Percentiles rank a stretch among this genome's conserved stretches.
phyloP scores from a whole-genome alignment of 345 rosid genomes.

The Populus ilicifolia region DNA sequence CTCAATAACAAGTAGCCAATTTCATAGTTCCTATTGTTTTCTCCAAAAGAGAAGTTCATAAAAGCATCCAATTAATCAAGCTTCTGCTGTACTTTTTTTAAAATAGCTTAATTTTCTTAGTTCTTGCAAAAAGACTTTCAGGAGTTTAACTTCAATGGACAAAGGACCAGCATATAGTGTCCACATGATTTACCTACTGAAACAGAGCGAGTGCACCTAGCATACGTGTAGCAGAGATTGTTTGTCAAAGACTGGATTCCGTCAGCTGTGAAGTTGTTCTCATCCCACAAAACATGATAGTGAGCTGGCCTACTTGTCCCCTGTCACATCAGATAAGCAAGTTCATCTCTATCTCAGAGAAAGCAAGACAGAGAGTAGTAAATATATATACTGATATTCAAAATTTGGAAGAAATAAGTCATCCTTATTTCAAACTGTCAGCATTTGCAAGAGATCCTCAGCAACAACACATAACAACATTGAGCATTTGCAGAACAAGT shows the following conservation, averaged over 20 bases:
- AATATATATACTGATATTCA: neutral
- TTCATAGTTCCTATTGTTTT: neutral
- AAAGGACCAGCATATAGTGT: neutral
- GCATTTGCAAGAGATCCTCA: neutral
- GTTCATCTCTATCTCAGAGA: neutral
- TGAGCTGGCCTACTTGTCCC: slow-evolving; percentile 99
- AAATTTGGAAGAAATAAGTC: neutral
- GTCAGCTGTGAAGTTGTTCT: slow-evolving; percentile 94
- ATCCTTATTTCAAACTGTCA: neutral
- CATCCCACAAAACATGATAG: slow-evolving; percentile 99
- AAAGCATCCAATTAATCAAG: neutral
- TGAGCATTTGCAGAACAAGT: neutral
- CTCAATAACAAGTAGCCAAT: neutral
- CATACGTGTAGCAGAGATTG: slow-evolving; percentile 95
- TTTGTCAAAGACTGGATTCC: slow-evolving; percentile 94
- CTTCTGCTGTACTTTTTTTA: neutral
- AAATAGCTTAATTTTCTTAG: neutral
- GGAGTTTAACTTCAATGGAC: neutral
- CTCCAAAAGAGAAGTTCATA: neutral
- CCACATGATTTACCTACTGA: slow-evolving; percentile 64
- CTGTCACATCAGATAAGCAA: slow-evolving; percentile 31
- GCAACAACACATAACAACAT: neutral
- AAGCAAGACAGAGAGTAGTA: neutral
- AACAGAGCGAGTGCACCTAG: slow-evolving; percentile 93
- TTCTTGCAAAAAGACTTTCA: neutral